These are phyloP conservation scores for Amaranthus palmeri DNA, from an alignment of 148 eudicot species.

Conservation along the genomic window DNA sequence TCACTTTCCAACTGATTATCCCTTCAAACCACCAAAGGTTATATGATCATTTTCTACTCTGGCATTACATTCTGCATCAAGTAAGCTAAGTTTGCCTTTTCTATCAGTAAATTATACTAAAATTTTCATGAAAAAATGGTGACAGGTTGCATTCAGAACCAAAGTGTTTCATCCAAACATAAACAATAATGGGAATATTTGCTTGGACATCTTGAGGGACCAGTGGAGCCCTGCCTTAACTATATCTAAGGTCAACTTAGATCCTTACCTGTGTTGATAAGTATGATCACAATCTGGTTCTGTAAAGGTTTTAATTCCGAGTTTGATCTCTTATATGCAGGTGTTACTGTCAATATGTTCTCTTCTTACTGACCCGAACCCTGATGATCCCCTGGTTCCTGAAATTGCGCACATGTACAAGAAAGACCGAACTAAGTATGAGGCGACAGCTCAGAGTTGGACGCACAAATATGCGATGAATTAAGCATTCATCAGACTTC, in stretches of 20 bases:
- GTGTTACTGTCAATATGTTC: conserved; percentile 33
- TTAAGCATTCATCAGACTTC: conserved; percentile 4
- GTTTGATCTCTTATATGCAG: conserved; percentile 4
- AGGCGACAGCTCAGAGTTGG: conserved; percentile 32
- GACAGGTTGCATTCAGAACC: conserved; percentile 55
- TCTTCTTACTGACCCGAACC: conserved; percentile 32
- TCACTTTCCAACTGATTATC: conserved; percentile 56
- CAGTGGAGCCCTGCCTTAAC: conserved; percentile 79
- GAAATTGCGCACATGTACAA: conserved; percentile 33
- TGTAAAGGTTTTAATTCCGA: neutral
- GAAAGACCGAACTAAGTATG: conserved; percentile 26
- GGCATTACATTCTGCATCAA: neutral
- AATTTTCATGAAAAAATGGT: neutral
- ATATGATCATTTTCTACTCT: neutral
- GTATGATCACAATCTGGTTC: neutral
- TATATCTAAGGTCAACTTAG: conserved; percentile 42
- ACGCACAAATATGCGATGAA: conserved; percentile 34
- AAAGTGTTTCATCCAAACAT: conserved; percentile 70
- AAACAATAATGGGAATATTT: conserved; percentile 59
- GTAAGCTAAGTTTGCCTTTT: neutral
- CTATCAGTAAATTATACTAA: neutral
- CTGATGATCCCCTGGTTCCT: conserved; percentile 31
- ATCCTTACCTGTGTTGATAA: too few relatives aligned
- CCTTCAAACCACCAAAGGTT: conserved; percentile 74
- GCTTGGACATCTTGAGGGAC: conserved; percentile 60